Evolutionary conservation across 441 rosid species (phyloP).

Genomic region (Populus hybrid): DNA sequence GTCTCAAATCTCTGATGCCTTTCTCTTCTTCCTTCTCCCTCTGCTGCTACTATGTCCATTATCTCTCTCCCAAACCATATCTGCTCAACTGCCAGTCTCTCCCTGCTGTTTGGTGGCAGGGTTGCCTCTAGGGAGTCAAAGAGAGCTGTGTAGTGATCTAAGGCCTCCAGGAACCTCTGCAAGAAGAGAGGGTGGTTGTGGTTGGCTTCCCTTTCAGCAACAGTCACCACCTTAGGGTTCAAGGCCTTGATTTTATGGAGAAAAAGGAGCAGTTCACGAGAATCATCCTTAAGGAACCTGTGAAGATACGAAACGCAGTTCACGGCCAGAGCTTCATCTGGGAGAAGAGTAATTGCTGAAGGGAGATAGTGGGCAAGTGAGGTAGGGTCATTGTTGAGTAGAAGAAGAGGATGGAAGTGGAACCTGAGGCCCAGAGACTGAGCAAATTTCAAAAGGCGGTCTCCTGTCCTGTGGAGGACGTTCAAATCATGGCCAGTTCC

Average conservation of each 20-base stretch:
- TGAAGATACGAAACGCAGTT: constrained; percentile 77
- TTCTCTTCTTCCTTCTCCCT: constrained; percentile 58
- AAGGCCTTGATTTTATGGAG: constrained; percentile 59
- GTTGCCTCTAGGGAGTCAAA: constrained; percentile 95
- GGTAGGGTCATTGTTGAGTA: constrained; percentile 48
- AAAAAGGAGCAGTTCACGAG: constrained; percentile 51
- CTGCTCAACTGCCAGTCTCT: constrained; percentile 72
- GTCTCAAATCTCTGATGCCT: constrained; percentile 59
- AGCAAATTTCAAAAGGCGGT: constrained; percentile 69
- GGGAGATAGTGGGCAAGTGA: constrained; percentile 40
- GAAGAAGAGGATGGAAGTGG: constrained; percentile 67
- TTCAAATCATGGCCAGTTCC: constrained; percentile 69
- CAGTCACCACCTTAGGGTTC: constrained; percentile 71
- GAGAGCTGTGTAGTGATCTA: constrained; percentile 70
- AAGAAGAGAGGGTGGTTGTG: constrained; percentile 64
- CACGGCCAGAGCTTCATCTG: constrained; percentile 41
- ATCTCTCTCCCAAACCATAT: constrained; percentile 89
- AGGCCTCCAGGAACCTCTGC: constrained; percentile 67
- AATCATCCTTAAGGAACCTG: constrained; percentile 50
- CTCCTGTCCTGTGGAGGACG: constrained; percentile 63
- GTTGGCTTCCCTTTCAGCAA: constrained; percentile 78
- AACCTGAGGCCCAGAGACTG: constrained; percentile 69
- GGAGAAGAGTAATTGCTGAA: constrained; percentile 34
- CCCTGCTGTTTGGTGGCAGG: constrained; percentile 78
- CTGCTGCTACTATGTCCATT: constrained; percentile 58